phyloP scores from a whole-genome alignment of 805 yeast genomes.

The Hagleromyces aurorensis region DNA sequence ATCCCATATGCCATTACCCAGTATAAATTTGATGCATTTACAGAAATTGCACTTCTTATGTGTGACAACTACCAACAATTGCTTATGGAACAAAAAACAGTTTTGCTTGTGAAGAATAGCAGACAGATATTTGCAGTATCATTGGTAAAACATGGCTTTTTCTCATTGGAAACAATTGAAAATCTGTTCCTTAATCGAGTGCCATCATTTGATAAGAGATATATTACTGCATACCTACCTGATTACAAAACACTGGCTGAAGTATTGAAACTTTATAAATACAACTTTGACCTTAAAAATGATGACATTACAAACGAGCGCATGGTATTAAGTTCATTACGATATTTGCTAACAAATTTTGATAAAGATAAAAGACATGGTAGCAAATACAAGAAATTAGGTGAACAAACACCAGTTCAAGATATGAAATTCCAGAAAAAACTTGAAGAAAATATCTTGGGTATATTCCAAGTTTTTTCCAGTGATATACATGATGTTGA shows the following conservation, averaged over 20 bases:
- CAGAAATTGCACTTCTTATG: conserved; percentile 27
- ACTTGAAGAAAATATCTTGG: conserved; percentile 55
- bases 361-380: conserved; percentile 24
- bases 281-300: too few relatives aligned
- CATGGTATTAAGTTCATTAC: conserved; percentile 21
- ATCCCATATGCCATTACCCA: conserved; percentile 69
- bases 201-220: conserved; percentile 25
- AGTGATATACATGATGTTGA: conserved; percentile 67
- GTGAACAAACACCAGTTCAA: conserved; percentile 22
- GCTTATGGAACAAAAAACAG: conserved; percentile 16
- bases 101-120: conserved; percentile 25
- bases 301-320: conserved; percentile 19
- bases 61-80: conserved; percentile 17
- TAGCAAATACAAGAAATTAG: conserved; percentile 19
- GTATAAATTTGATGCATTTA: conserved; percentile 52
- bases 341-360: conserved; percentile 24
- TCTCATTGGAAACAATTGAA: conserved; percentile 26
- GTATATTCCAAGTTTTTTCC: conserved; percentile 70
- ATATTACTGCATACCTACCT: conserved; percentile 23
- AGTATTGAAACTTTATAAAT: conserved; percentile 23
- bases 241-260: conserved; percentile 30
- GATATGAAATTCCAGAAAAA: conserved; percentile 33
- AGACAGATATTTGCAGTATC: conserved; percentile 31
- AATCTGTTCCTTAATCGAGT: conserved; percentile 23
- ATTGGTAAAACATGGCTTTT: conserved; percentile 27